Evolutionary conservation across 2,329 filamentous ascomycete genomes (phyloP), one percentile per base, ranked within the genome.

Genomic region (Penicillium sp.): DNA sequence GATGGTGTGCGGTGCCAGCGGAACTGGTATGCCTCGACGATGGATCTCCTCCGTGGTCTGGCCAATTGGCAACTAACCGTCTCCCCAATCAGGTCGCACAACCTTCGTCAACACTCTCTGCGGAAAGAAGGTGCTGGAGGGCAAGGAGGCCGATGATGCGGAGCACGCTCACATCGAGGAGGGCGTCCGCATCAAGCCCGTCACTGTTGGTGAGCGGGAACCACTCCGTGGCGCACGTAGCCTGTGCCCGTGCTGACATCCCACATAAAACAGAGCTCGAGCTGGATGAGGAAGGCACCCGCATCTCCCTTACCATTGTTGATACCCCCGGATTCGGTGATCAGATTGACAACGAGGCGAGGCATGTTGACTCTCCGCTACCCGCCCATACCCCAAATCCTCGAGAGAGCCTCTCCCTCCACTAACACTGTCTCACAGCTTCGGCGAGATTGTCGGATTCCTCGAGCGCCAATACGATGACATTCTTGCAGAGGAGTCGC

Each of bases 61-160:
- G 50, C 49, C 53, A 60, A 60, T 62, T 64, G 61, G 43, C 56
- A 62, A 50, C 61, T 64, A 55, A 64, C 57, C 37, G 44, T 53
- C 52, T 41, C 58, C 54, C 54, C 44, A 39, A 41, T 58, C 53
- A 96, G 92, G 95, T 75, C 91, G 95, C 77, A 99, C 95, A 66
- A 99, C 95, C 73, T 99, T 99, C 74, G 95, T 99, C 80, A 99
- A 99, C 85, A 99, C 95, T 54, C 92, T 99, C 69, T 99, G 95
- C 83, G 92, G 92, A 77, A 93, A 96, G 85, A 86, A 88, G 73
- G 95, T 99, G 55, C 87, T 99, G 66, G 82, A 87, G 69, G 89
- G 93, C 81, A 96, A 96, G 84, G 94, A 98, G 70, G 89, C 89
- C 60, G 95, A 99, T 73, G 95, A 99, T 81, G 86, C 93, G 64